Evolutionary conservation across 768 basidiomycete species (phyloP).

Genomic region (Basidioascus undulatus): DNA sequence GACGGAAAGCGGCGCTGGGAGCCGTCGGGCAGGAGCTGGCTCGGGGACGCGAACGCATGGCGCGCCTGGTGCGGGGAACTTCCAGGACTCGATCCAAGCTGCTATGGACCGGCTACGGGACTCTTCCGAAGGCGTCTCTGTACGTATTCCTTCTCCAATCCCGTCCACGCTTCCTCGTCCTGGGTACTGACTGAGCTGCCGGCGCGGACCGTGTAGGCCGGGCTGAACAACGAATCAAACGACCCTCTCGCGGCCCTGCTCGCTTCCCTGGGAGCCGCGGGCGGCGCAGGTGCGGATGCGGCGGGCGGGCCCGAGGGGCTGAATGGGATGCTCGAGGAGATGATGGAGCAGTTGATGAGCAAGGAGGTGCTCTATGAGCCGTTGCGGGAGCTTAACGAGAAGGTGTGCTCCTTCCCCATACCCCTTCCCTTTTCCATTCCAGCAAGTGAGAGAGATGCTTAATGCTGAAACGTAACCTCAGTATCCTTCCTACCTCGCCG

Average conservation of each 20-base stretch:
- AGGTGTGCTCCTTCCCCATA: slow-evolving; percentile 22
- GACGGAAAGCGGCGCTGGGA: neutral
- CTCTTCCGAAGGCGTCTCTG: slow-evolving; percentile 13
- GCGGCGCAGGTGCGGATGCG: slow-evolving; percentile 16
- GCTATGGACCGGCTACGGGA: slow-evolving; percentile 51
- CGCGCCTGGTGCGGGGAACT: slow-evolving; percentile 21
- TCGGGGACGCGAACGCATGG: slow-evolving; percentile 3
- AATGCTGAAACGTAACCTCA: too few relatives aligned
- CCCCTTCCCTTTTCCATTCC: neutral
- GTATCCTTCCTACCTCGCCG: slow-evolving; percentile 53
- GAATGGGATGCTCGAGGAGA: slow-evolving; percentile 43
- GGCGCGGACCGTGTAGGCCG: slow-evolving; percentile 14
- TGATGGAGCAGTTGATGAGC: slow-evolving; percentile 61
- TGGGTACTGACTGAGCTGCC: slow-evolving; percentile 2
- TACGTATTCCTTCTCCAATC: neutral
- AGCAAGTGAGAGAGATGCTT: neutral
- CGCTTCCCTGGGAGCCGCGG: slow-evolving; percentile 10
- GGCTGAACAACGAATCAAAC: slow-evolving; percentile 16
- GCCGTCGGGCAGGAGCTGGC: neutral
- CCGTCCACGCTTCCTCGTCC: slow-evolving; percentile 2
- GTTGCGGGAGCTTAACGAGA: slow-evolving; percentile 48
- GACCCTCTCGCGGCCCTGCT: slow-evolving; percentile 15
- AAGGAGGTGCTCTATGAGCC: slow-evolving; percentile 72
- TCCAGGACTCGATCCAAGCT: slow-evolving; percentile 43
- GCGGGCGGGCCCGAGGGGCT: slow-evolving; percentile 25